Conservation (phyloP, 2,329 filamentous ascomycete species). For the Fusarium tjaetaba region DNA sequence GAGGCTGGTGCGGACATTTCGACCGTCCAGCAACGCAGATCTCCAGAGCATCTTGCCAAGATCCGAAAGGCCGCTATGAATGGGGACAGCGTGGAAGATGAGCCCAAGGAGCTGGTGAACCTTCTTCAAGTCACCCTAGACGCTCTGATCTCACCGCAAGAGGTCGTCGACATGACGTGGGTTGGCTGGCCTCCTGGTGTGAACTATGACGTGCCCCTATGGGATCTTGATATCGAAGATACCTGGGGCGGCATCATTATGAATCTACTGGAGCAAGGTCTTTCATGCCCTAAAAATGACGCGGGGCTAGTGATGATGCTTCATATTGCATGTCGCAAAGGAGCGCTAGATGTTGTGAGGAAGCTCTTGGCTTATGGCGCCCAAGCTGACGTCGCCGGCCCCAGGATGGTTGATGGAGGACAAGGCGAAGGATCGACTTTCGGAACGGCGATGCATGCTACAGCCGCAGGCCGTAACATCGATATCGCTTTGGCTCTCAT, state of each 20-base stretch:
- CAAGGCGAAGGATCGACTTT: background rate
- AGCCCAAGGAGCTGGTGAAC: background rate
- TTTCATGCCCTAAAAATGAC: background rate
- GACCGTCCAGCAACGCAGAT: background rate
- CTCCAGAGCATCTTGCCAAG: background rate
- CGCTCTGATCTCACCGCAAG: constrained; percentile 15
- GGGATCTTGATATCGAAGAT: background rate
- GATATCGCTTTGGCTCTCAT: background rate
- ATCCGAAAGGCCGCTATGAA: background rate
- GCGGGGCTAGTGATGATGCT: constrained; percentile 7
- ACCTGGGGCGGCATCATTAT: constrained; percentile 13
- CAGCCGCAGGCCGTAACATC: background rate
- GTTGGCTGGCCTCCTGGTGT: constrained; percentile 14
- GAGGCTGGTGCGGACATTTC: background rate
- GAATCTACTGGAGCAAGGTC: background rate
- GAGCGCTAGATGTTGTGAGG: background rate
- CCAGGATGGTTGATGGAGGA: constrained; percentile 2
- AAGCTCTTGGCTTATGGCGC: background rate
- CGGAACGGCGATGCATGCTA: constrained; percentile 19
- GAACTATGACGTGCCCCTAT: background rate
- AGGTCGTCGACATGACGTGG: constrained; percentile 8
- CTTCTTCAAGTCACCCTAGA: constrained; percentile 14
- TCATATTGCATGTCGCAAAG: constrained; percentile 6
- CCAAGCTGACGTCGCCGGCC: background rate
- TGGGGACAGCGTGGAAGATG: background rate